Base-by-base conservation (phyloP, 768 basidiomycete genomes). In the Psilocybe cubensis region DNA sequence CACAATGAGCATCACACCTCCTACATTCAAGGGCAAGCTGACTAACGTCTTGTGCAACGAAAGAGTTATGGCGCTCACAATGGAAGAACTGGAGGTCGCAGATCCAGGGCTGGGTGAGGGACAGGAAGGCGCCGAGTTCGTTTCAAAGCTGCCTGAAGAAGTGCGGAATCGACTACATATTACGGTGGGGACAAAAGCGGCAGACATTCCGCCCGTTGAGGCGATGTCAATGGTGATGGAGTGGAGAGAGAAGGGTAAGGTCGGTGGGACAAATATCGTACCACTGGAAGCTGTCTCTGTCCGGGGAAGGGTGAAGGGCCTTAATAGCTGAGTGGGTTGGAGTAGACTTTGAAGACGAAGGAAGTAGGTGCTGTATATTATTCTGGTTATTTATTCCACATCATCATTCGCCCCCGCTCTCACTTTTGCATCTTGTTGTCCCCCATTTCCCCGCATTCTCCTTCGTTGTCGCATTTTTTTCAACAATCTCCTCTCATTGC, bases 61-160 rank as follows among this genome's bases (percentile, higher is more conserved):
- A 21, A 74, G 89, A 25, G 83, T 94, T 6, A 94, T 98, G 92
- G 88, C 91, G 2, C 66, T 91, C 9, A 84, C 86, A 0, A 83
- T 97, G 27, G 86, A 87, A 1, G 77, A 84, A 46, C 58, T 97
- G 3, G 72, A 67, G 4, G 61, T 70, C 0, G 75, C 64, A 8
- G 64, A 28, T 17, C 31, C 43, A 9, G 60, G 54, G 1, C 64
- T 54, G 2, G 72, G 66, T 2, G 73, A 66, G 8, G 67, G 67
- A 11, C 72, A 76, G 54, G 73, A 74, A 24, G 82, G 76, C 3
- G 64, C 72, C 4, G 74, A 74, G 48, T 87, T 92, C 47, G 57
- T 87, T 6, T 69, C 72, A 12, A 52, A 61, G 33, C 63, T 93
- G 14, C 74, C 81, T 0, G 68, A 75, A 4, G 77, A 81, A 11